Base-by-base conservation (phyloP, 352 stramenopile genomes). In the Globisporangium cystogenes region DNA sequence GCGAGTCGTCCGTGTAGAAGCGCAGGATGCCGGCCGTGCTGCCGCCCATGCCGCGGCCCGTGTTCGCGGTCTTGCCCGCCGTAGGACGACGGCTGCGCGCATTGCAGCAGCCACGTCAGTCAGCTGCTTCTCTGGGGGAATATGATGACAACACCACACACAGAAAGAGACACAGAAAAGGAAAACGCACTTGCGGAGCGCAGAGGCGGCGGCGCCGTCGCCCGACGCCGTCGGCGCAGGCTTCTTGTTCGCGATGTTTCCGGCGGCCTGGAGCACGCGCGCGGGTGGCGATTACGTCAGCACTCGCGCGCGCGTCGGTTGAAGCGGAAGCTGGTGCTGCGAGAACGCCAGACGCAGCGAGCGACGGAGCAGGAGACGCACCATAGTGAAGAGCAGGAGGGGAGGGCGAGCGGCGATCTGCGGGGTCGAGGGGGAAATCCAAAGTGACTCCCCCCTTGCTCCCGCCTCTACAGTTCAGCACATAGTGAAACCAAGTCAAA, bases 1-100 rank as follows among this genome's bases (percentile, higher is more conserved):
- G 93, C 57, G 92, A 97, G 74, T 98, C 95, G 74, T 98, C 93
- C 51, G 93, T 98, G 75, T 98, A 98, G 76, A 98, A 98, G 72
- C 95, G 90, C 65, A 98, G 72, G 78, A 98, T 98, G 59, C 96
- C 96, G 51, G 90, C 90, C 62, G 60, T 76, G 72, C 70, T 92
- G 59, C 71, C 85, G 64, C 68, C 84, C 84, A 93, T 93, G 62
- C 82, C 82, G 46, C 82, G 82, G 37, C 82, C 82, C 11, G 66
- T 93, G 70, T 93, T 93, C 55, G 74, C 60, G 36, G 67, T 74
- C 37, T 62, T 67, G 12, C 62, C 51, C 41, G 71, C 63, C 27
- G 80, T 70, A 23, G 78, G 80, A 48, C 78, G 76, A 51, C 81
- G 76, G 74, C 70, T 85, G 54, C 2, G 4, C 8, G 0, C 3